Evolutionary conservation across 164 flowering plant genomes (phyloP), one percentile per base, ranked within the genome.

Genomic region (Umbellularia californica): DNA sequence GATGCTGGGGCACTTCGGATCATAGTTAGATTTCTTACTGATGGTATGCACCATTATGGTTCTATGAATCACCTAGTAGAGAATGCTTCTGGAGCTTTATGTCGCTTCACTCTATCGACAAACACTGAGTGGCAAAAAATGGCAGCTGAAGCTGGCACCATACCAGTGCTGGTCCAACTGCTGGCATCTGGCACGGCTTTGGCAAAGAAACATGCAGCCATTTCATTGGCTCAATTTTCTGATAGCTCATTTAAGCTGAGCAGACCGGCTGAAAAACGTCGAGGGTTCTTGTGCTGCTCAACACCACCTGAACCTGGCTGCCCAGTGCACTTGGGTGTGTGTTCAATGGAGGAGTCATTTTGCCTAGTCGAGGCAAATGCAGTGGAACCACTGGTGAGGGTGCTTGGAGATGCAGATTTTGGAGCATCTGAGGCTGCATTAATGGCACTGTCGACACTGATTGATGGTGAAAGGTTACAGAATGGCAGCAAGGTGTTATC

Each of bases 321-420:
- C 80, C 80, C 76, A 3, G 85, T 87, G 70, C 95, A 90, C 77
- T 70, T 72, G 65, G 92, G 95, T 68, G 71, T 87, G 19, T 90
- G 95, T 73, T 66, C 87, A 0, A 80, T 85, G 17, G 81, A 84
- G 70, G 75, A 85, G 12, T 85, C 95, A 28, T 90, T 85, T 81
- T 90, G 95, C 82, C 85, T 90, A 27, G 50, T 90, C 33, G 91
- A 88, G 79, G 92, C 92, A 51, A 84, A 81, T 64, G 91, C 95
- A 55, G 78, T 90, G 50, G 69, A 30, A 68, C 88, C 92, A 19
- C 87, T 90, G 13, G 87, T 82, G 62, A 79, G 80, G 69, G 80
- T 84, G 72, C 87, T 90, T 33, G 84, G 78, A 58, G 88, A 84
- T n/a, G 60, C 86, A 27, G 86, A 90, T 78, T 64, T 81, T 50